A percentile compares a stretch with the other conserved stretches of the same genome.
Conservation (phyloP, 495 filamentous ascomycete species). For the Astrothelium macrocarpum region DNA sequence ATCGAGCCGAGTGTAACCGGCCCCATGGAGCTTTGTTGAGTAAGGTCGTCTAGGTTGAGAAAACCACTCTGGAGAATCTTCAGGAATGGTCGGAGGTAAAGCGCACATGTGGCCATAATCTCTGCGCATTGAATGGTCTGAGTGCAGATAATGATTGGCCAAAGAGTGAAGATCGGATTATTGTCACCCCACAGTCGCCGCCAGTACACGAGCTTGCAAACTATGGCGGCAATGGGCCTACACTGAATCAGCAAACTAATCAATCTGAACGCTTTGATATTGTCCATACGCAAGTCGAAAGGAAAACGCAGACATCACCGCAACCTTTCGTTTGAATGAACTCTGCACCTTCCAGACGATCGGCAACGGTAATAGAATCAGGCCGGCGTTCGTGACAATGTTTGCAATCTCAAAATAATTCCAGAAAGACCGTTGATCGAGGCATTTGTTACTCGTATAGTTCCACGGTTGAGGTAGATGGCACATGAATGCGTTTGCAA, state of each 20-base stretch:
- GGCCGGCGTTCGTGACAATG: background rate
- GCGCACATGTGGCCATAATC: background rate
- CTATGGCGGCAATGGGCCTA: background rate
- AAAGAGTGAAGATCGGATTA: background rate
- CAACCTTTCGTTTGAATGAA: background rate
- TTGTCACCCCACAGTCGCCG: background rate
- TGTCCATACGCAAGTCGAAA: background rate
- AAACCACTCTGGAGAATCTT: background rate
- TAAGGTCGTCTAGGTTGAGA: background rate
- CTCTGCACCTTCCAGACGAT: background rate
- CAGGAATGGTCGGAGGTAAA: background rate
- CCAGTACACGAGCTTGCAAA: background rate
- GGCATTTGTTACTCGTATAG: background rate
- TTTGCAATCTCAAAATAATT: background rate
- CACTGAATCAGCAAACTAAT: background rate
- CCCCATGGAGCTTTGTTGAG: background rate
- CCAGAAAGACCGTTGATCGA: background rate
- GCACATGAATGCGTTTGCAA: background rate
- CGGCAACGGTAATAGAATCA: background rate
- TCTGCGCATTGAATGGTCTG: background rate
- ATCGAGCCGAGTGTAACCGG: background rate
- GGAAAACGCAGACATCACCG: background rate
- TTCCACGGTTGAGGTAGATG: background rate
- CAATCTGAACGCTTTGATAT: background rate
- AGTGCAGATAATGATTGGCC: background rate